Conservation (phyloP, 1,139 yeast species). For the Hemisphaericaspora lyxosophila region DNA sequence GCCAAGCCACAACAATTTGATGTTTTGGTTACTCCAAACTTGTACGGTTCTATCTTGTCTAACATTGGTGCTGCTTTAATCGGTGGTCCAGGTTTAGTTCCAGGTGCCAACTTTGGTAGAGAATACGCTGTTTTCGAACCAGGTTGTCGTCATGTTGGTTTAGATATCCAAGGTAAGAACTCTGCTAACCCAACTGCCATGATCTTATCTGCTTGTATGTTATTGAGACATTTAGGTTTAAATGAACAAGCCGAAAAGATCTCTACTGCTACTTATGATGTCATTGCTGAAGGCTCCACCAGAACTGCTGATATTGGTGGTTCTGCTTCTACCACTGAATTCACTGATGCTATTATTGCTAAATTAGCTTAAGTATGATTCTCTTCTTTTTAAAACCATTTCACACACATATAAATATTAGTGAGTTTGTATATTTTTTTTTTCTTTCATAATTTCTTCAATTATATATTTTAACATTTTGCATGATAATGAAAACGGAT, state of each 20-base stretch:
- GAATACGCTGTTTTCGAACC: constrained; percentile 98
- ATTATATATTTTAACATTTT: not conserved
- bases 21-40: constrained; percentile 95
- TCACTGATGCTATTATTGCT: constrained; percentile 79
- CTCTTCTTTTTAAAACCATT: not conserved
- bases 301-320: constrained; percentile 92
- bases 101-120: constrained; percentile 98
- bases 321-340: constrained; percentile 82
- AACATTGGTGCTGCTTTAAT: constrained; percentile 98
- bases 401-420: constrained; percentile 1
- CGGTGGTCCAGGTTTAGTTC: constrained; percentile 98
- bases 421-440: constrained; percentile 1
- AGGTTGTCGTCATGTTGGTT: constrained; percentile 99
- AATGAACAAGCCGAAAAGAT: constrained; percentile 82
- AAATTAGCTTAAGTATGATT: constrained; percentile 39
- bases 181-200: constrained; percentile 98
- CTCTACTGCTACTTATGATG: constrained; percentile 84
- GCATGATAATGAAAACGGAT: not conserved
- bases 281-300: constrained; percentile 80
- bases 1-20: constrained; percentile 98
- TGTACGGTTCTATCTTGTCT: constrained; percentile 95
- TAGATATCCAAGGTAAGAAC: constrained; percentile 92
- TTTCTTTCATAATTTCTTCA: not conserved
- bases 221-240: constrained; percentile 93
- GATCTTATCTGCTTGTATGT: constrained; percentile 85